Evolutionary conservation across 192 early-diverging fungal genomes (phyloP).

Genomic region (Backusella liffmaniae): DNA sequence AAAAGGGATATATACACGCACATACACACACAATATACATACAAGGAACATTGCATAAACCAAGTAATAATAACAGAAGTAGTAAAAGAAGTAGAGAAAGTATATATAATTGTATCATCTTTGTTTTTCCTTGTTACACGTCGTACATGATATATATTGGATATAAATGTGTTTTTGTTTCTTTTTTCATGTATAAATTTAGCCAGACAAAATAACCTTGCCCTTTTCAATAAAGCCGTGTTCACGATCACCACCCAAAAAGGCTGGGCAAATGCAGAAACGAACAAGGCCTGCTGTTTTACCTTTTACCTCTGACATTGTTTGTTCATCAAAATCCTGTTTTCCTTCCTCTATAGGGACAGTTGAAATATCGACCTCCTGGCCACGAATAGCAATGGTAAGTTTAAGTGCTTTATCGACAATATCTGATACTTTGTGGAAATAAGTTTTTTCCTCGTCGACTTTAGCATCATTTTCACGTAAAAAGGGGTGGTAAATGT

Average conservation of each 20-base stretch:
- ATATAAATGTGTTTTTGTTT: background rate
- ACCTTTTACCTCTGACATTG: conserved; percentile 34
- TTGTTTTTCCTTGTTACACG: background rate
- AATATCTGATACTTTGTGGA: conserved; percentile 30
- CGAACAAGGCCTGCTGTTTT: conserved; percentile 27
- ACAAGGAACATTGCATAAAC: background rate
- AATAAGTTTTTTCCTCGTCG: conserved; percentile 28
- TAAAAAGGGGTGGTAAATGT: conserved; percentile 33
- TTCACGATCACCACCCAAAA: conserved; percentile 42
- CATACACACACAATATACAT: background rate
- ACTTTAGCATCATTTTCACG: conserved; percentile 30
- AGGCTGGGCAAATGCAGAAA: conserved; percentile 38
- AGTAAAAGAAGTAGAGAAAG: background rate
- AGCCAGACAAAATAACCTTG: conserved; percentile 32
- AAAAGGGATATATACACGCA: background rate
- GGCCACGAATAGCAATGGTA: conserved; percentile 39
- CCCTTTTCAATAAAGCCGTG: conserved; percentile 45
- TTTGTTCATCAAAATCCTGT: conserved; percentile 35
- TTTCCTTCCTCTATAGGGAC: conserved; percentile 32
- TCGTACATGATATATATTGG: background rate
- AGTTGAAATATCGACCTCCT: conserved; percentile 37
- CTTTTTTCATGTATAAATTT: background rate
- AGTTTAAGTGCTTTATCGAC: conserved; percentile 33
- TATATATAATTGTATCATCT: background rate
- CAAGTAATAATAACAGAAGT: background rate